These are phyloP conservation scores for Sclerotinia spermophila DNA, from an alignment of 2,329 filamentous ascomycete genomes.

Conservation along the genomic window DNA sequence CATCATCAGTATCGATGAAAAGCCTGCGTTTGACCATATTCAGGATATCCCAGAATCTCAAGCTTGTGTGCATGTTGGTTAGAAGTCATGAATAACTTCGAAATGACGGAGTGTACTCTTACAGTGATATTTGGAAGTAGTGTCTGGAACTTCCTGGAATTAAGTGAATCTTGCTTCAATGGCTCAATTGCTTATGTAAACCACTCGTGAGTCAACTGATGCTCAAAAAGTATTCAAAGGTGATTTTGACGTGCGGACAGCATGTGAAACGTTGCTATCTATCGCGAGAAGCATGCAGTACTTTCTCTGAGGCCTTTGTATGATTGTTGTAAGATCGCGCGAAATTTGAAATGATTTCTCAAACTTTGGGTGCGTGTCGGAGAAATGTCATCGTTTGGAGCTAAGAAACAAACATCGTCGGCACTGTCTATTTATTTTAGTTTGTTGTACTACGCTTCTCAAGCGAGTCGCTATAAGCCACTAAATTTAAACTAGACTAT, in stretches of 20 bases:
- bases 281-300: not conserved
- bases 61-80: not conserved
- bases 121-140: not conserved
- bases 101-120: not conserved
- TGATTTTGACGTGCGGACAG: not conserved
- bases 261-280: not conserved
- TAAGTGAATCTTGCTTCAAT: not conserved
- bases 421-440: not conserved
- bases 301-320: not conserved
- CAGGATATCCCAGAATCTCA: not conserved
- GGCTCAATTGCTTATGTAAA: no score
- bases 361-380: not conserved
- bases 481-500: not conserved
- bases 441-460: not conserved
- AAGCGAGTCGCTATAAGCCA: not conserved
- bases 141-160: not conserved
- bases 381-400: not conserved
- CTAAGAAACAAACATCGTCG: not conserved
- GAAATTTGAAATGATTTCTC: not conserved
- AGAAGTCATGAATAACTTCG: not conserved
- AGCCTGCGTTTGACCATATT: not conserved
- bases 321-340: not conserved
- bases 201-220: not conserved
- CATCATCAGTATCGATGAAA: not conserved
- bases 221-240: not conserved